Percentiles rank a stretch among this genome's conserved stretches.
These are phyloP conservation scores for Fusarium mundagurra DNA, from an alignment of 2,329 filamentous ascomycete species.

Conservation along the genomic window DNA sequence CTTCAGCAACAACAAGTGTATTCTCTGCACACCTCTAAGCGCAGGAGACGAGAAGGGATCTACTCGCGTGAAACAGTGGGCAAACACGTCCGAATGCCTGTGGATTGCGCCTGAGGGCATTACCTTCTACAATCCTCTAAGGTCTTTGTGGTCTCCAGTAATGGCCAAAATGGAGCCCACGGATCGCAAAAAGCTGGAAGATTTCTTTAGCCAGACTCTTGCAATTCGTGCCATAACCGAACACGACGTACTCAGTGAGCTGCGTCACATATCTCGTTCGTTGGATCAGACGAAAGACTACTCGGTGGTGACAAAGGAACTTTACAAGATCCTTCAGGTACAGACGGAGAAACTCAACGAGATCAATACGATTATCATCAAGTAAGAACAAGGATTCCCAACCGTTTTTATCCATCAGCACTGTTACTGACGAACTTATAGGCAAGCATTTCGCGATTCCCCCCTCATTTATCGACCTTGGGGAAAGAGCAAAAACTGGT, in stretches of 20 bases:
- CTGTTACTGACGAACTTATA: neutral
- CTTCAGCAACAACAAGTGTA: neutral
- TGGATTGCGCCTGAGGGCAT: neutral
- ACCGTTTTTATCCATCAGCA: fast-evolving
- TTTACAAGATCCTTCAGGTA: neutral
- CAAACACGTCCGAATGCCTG: neutral
- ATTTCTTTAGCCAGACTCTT: neutral
- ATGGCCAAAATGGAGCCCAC: neutral
- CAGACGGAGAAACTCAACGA: neutral
- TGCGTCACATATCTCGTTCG: neutral
- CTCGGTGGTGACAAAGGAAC: fast-evolving
- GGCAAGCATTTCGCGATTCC: neutral
- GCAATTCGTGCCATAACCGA: neutral
- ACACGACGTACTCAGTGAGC: neutral
- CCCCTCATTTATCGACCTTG: neutral
- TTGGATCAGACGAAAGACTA: neutral
- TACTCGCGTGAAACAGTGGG: neutral
- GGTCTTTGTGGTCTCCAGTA: neutral
- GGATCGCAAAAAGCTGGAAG: neutral
- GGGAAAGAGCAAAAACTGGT: neutral
- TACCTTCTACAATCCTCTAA: neutral
- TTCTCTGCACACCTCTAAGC: neutral
- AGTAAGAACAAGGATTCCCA: neutral
- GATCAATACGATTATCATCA: neutral
- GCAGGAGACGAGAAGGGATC: fast-evolving